Evolutionary conservation across 2,329 filamentous ascomycete species (phyloP).

Genomic region (Colletotrichum tabaci): DNA sequence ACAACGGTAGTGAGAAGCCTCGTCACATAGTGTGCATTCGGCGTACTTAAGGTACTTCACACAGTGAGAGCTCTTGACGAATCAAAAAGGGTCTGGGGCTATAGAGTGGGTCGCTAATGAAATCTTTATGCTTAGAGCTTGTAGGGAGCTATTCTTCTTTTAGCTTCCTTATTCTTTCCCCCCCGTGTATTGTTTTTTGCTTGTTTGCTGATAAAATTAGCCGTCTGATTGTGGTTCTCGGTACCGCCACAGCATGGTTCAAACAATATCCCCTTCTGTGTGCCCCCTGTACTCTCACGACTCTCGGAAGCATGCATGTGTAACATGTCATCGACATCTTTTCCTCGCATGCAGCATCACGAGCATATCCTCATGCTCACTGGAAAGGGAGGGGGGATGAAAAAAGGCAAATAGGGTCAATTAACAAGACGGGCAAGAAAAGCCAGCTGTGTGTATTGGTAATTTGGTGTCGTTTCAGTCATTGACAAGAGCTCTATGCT

Average conservation of each 20-base stretch:
- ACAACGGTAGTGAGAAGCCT: constrained; percentile 1
- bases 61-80: constrained; percentile 8
- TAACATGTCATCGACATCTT: background rate
- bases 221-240: background rate
- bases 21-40: constrained; percentile 32
- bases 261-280: background rate
- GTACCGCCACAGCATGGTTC: background rate
- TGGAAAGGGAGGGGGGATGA: background rate
- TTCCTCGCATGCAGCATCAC: constrained; percentile 21
- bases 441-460: background rate
- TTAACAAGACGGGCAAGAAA: no score
- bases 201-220: background rate
- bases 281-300: background rate
- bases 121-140: constrained; percentile 18
- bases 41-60: background rate
- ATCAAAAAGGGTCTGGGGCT: constrained; percentile 1
- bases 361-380: constrained; percentile 21
- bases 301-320: background rate
- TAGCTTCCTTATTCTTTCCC: background rate
- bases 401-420: no score
- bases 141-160: background rate
- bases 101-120: background rate
- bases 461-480: constrained; percentile 34
- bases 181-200: background rate
- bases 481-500: constrained; percentile 23